A percentile compares a stretch with the other conserved stretches of the same genome.
phyloP scores from a whole-genome alignment of 192 early-diverging fungal genomes.

The Gonapodya prolifera region DNA sequence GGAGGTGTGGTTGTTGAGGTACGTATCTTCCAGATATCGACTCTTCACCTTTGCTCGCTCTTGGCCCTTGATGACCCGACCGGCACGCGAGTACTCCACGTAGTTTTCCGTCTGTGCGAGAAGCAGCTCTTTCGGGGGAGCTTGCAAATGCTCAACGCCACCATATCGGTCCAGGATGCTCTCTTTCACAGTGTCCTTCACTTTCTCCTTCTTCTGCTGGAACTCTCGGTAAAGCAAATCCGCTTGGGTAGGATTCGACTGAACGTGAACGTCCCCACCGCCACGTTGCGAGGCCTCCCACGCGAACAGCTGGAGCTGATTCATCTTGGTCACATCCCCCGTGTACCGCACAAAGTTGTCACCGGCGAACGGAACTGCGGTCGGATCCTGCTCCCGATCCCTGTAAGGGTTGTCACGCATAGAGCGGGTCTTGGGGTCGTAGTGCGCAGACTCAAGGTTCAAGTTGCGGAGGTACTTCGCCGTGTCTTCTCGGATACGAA shows the following conservation, averaged over 20 bases:
- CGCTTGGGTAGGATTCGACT: conserved; percentile 92
- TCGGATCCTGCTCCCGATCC: conserved; percentile 1
- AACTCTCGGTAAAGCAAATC: conserved; percentile 84
- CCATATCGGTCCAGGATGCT: conserved; percentile 82
- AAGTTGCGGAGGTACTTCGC: conserved; percentile 97
- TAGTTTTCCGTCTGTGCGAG: conserved; percentile 84
- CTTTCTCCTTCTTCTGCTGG: conserved; percentile 63
- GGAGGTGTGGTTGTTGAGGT: conserved; percentile 40
- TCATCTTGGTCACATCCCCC: conserved; percentile 69
- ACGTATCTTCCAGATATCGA: conserved; percentile 80
- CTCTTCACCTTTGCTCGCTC: conserved; percentile 64
- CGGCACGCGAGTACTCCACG: conserved; percentile 91
- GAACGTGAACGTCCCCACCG: conserved; percentile 73
- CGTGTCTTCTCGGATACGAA: conserved; percentile 98
- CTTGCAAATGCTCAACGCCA: conserved; percentile 85
- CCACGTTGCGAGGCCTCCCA: conserved; percentile 76
- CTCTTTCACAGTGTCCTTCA: conserved; percentile 57
- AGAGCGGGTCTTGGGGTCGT: conserved; percentile 97
- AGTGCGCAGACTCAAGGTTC: conserved; percentile 88
- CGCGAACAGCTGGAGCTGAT: conserved; percentile 79
- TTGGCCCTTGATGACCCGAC: conserved; percentile 73
- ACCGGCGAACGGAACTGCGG: conserved; percentile 47
- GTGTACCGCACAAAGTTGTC: conserved; percentile 91
- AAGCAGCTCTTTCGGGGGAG: conserved; percentile 80
- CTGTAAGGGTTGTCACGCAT: conserved; percentile 79